A percentile compares a stretch with the other conserved stretches of the same genome.
Conservation (phyloP, 192 early-diverging fungal genomes). For the Coemansia sp. region DNA sequence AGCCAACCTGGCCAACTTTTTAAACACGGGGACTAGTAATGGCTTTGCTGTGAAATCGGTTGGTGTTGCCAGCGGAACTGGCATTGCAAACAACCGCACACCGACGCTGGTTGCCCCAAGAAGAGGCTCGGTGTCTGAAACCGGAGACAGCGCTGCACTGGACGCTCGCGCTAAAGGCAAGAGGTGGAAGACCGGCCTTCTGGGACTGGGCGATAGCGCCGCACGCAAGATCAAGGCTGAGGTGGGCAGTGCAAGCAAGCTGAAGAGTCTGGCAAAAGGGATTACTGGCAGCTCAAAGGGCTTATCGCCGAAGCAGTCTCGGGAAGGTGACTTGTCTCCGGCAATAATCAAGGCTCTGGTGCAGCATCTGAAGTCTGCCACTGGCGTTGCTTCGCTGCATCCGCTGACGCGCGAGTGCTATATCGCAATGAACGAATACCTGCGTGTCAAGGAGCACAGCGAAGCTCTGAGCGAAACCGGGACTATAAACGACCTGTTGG, state of each 20-base stretch:
- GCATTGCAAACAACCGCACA: conserved; percentile 52
- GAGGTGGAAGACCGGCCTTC: conserved; percentile 43
- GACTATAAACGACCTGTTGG: conserved; percentile 43
- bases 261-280: conserved; percentile 30
- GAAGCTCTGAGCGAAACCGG: conserved; percentile 34
- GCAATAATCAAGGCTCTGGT: conserved; percentile 41
- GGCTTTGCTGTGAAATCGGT: conserved; percentile 37
- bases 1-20: neutral
- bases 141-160: conserved; percentile 1
- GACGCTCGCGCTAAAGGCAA: conserved; percentile 9
- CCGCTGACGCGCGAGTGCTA: conserved; percentile 49
- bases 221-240: conserved; percentile 49
- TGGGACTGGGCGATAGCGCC: conserved; percentile 43
- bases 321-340: conserved; percentile 26
- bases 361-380: conserved; percentile 41
- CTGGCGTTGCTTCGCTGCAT: conserved; percentile 38
- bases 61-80: conserved; percentile 40
- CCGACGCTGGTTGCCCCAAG: conserved; percentile 36
- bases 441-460: conserved; percentile 29
- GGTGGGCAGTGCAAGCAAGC: conserved; percentile 22
- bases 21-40: neutral
- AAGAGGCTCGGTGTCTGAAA: neutral
- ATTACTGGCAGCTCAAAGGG: conserved; percentile 4
- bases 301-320: conserved; percentile 1
- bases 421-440: conserved; percentile 28